Base-by-base conservation (phyloP, 441 rosid genomes). In the Daphne laureola region DNA sequence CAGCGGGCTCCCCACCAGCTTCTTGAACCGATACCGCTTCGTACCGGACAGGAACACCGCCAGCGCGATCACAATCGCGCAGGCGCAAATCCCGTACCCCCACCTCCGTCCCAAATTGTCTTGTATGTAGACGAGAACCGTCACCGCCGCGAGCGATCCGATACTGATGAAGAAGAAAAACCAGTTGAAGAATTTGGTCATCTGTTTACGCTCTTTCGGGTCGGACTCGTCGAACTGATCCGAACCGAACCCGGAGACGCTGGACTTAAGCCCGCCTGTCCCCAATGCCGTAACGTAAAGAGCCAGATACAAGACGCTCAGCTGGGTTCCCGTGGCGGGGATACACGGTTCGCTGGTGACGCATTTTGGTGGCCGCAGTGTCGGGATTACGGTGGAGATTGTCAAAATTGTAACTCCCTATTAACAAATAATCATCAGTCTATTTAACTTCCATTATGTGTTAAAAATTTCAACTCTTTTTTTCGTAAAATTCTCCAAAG, bases 171-270 rank as follows among this genome's bases (percentile, higher is more conserved):
- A 69, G 70, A 91, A 91, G 68, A 87, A 87, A 84, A 91, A 91
- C 79, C 98, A 90, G 59, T 79, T 83, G 67, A 91, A 91, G 79
- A 91, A 91, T 31, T 73, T 62, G 26, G 65, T 62, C 98, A 91
- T 91, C 51, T 75, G 84, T 41, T 76, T 65, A 17, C 62, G 67
- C 67, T 91, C 98, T 14, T 55, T 63, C 2, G 64, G 73, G 53
- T 91, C 87, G 0, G 75, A 67, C 3, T 91, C 96, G 43, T 87
- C 90, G 69, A 91, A 91, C 14, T 91, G 98, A 65, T 91, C 98
- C 0, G 98, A 91, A 0, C 92, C 98, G 23, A 91, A 91, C 4
- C 96, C 98, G 0, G 98, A 91, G 3, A 91, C 98, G 49, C 98
- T 91, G 14, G 98, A 87, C 66, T 91, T 91, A 21, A 91, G 73